Percentiles rank a stretch among this genome's conserved stretches.
These are phyloP conservation scores for Fusarium heterosporum DNA, from an alignment of 2,329 filamentous ascomycete species.

Conservation along the genomic window DNA sequence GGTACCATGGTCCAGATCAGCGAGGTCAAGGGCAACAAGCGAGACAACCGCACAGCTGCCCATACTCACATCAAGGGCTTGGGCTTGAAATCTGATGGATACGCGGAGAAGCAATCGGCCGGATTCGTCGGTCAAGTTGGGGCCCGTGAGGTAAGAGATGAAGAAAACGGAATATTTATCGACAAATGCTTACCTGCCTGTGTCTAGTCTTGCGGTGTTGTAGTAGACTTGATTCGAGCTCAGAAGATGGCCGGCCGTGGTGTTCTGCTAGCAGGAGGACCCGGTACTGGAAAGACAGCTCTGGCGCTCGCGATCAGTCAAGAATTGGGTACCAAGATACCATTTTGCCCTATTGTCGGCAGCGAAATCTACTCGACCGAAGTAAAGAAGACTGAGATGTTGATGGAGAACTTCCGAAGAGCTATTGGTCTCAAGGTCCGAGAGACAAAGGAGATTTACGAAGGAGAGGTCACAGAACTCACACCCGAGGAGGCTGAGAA, in stretches of 20 bases:
- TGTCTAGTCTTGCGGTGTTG: constrained; percentile 85
- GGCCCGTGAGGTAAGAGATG: constrained; percentile 82
- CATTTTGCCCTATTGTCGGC: constrained; percentile 97
- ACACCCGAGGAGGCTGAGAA: constrained; percentile 99
- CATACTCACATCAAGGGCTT: constrained; percentile 98
- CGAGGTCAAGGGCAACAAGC: constrained; percentile 93
- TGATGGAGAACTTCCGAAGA: constrained; percentile 99
- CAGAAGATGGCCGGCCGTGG: constrained; percentile 98
- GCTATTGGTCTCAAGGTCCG: constrained; percentile 97
- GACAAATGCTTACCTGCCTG: constrained; percentile 33
- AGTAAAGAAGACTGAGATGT: constrained; percentile 98
- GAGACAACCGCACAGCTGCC: constrained; percentile 94
- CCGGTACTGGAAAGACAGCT: constrained; percentile 96
- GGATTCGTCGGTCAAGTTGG: constrained; percentile 91
- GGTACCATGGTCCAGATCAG: constrained; percentile 85
- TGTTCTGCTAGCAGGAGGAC: constrained; percentile 91
- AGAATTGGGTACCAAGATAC: constrained; percentile 97
- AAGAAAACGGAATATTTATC: background rate
- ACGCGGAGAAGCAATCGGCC: constrained; percentile 79
- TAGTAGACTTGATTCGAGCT: constrained; percentile 93
- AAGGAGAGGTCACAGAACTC: constrained; percentile 97
- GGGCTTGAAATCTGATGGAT: constrained; percentile 86
- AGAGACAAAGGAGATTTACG: constrained; percentile 99
- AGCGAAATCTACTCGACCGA: constrained; percentile 98
- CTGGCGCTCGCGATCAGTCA: constrained; percentile 95